Evolutionary conservation across 2,329 filamentous ascomycete genomes (phyloP), one percentile per base, ranked within the genome.

Genomic region (Emergomyces orientalis): DNA sequence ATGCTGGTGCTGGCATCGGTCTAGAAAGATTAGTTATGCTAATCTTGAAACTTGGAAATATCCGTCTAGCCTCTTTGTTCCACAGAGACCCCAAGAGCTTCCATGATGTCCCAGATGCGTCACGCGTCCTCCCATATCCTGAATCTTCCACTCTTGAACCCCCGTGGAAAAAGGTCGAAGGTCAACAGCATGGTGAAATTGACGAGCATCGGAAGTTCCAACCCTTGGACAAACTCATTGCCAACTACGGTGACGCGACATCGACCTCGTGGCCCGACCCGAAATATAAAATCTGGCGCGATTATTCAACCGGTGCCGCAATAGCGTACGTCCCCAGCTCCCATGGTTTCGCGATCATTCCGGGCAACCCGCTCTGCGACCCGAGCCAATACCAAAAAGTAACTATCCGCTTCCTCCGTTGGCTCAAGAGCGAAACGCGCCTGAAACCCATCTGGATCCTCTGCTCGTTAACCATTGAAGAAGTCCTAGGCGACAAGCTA

Each of bases 191-290:
- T 25, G 43, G 34, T 25, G 4, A 77, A 14, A 77, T 76, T 13
- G 67, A 76, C 67, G 80, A 76, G 63, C 73, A 77, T 60, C 77
- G 80, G 8, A 81, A 86, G 59, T 79, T 88, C 61, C 91, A 91
- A 60, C 82, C 90, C 0, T 74, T 97, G 5, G 90, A 92, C 73
- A 88, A 96, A 72, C 86, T 97, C 51, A 91, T 97, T 73, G 91
- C 91, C 71, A 97, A 97, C 75, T 97, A 97, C 69, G 92, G 92
- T 65, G 92, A 97, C 75, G 91, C 92, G 1, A 91, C 91, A 58
- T 95, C 96, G 71, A 97, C 92, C 0, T 94, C 91, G 0, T 97
- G 91, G 91, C 84, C 94, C 8, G 92, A 97, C 73, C 89, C 91
- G 7, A 86, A 91, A 7, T 96, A 92, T 74, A 83, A 90, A 71